A percentile compares a stretch with the other conserved stretches of the same genome.
phyloP scores from a whole-genome alignment of 1,284 basidiomycete species.

The Peniophora sp. region DNA sequence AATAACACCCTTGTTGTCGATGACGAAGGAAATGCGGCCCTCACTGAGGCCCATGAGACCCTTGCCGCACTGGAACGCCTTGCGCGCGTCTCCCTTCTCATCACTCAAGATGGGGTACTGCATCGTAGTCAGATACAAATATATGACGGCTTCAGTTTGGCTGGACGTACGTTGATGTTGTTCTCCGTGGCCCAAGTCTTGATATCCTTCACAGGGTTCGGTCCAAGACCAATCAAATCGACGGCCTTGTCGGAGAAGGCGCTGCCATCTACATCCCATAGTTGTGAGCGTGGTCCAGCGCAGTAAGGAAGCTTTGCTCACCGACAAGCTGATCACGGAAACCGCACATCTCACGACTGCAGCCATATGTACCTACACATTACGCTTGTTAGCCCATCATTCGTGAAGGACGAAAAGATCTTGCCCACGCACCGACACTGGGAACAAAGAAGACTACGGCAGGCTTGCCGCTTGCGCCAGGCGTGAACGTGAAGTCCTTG shows the following conservation, averaged over 20 bases:
- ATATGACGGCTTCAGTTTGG: neutral
- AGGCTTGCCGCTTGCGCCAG: slow-evolving; percentile 37
- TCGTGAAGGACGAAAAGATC: neutral
- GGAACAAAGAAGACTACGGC: slow-evolving; percentile 74
- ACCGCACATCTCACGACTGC: slow-evolving; percentile 72
- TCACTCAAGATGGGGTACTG: slow-evolving; percentile 76
- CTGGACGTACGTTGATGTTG: slow-evolving; percentile 47
- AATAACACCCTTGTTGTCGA: slow-evolving; percentile 62
- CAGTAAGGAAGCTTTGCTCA: slow-evolving; percentile 18
- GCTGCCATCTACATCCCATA: slow-evolving; percentile 42
- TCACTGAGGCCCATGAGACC: slow-evolving; percentile 57
- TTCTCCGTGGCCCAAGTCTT: slow-evolving; percentile 67
- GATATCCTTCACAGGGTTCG: slow-evolving; percentile 63
- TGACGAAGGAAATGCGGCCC: slow-evolving; percentile 67
- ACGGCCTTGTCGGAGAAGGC: slow-evolving; percentile 60
- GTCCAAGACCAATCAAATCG: slow-evolving; percentile 63
- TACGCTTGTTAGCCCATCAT: neutral
- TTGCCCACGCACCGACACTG: slow-evolving; percentile 37
- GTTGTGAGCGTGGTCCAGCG: neutral
- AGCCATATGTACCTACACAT: slow-evolving; percentile 56
- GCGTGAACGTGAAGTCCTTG: slow-evolving; percentile 38
- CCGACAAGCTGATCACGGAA: slow-evolving; percentile 71
- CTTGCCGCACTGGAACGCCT: slow-evolving; percentile 56
- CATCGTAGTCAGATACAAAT: neutral
- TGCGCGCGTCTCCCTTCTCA: slow-evolving; percentile 47